A percentile compares a stretch with the other conserved stretches of the same genome.
Conservation (phyloP, 495 filamentous ascomycete genomes). For the Penicillium parvum region DNA sequence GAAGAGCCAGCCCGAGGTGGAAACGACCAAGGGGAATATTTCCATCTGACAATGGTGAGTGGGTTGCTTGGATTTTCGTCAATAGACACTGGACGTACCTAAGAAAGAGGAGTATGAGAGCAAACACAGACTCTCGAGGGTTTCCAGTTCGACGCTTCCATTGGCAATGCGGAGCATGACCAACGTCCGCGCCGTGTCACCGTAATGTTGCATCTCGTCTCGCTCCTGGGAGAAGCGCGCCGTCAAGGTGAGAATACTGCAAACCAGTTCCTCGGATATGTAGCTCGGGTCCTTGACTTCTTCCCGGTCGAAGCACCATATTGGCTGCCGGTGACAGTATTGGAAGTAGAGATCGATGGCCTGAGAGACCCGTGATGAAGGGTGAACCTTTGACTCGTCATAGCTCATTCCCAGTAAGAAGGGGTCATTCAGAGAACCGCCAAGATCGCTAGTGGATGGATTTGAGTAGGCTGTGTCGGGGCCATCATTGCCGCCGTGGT, state of each 20-base stretch:
- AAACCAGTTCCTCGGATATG: constrained; percentile 39
- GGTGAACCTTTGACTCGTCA: constrained; percentile 28
- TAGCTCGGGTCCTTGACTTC: constrained; percentile 35
- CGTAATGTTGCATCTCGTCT: constrained; percentile 36
- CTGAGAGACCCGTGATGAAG: constrained; percentile 27
- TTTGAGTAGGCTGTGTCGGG: constrained; percentile 17
- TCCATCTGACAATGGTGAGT: constrained; percentile 31
- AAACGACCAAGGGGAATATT: constrained; percentile 38
- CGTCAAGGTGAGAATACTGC: constrained; percentile 40
- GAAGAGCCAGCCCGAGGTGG: constrained; percentile 39
- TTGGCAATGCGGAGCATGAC: constrained; percentile 47
- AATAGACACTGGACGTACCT: constrained; percentile 18
- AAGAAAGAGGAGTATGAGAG: constrained; percentile 42
- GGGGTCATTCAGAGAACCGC: constrained; percentile 17
- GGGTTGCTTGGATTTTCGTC: background rate
- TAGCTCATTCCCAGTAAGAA: constrained; percentile 28
- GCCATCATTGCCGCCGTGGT: constrained; percentile 16
- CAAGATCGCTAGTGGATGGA: constrained; percentile 19
- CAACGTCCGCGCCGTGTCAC: constrained; percentile 37
- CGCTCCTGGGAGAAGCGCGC: constrained; percentile 38
- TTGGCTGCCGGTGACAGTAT: constrained; percentile 45
- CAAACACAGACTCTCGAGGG: constrained; percentile 43
- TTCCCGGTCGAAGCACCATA: constrained; percentile 46
- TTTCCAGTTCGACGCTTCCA: constrained; percentile 41
- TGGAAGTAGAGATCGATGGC: constrained; percentile 42